A percentile compares a stretch with the other conserved stretches of the same genome.
These are phyloP conservation scores for Teunomyces lycoperdinae DNA, from an alignment of 805 yeast species.

Conservation along the genomic window DNA sequence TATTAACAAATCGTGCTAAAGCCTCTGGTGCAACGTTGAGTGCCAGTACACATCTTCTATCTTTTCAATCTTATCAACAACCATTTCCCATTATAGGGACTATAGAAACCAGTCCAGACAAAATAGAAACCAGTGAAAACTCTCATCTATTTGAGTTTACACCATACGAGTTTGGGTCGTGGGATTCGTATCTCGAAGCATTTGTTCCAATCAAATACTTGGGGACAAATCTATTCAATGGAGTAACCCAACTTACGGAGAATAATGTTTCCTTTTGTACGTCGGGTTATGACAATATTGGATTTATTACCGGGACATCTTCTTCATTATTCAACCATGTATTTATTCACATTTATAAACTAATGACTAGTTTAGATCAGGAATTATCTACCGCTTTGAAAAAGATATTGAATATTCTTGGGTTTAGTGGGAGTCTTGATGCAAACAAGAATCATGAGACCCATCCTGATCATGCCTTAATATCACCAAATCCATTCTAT, in stretches of 20 bases:
- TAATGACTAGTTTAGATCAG: conserved; percentile 29
- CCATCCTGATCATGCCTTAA: conserved; percentile 59
- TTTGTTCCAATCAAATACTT: conserved; percentile 52
- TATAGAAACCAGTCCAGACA: conserved; percentile 36
- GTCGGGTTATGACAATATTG: conserved; percentile 55
- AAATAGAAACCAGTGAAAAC: conserved; percentile 21
- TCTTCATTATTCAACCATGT: conserved; percentile 61
- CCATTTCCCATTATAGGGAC: conserved; percentile 52
- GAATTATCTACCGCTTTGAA: conserved; percentile 32
- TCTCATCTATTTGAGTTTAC: conserved; percentile 57
- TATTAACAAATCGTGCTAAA: conserved; percentile 37
- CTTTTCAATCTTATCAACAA: conserved; percentile 37
- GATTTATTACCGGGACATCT: conserved; percentile 61
- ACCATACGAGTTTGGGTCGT: conserved; percentile 67
- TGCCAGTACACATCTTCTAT: conserved; percentile 25
- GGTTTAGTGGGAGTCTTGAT: conserved; percentile 32
- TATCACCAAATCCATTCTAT: conserved; percentile 62
- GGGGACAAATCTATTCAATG: conserved; percentile 48
- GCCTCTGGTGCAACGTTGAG: conserved; percentile 39
- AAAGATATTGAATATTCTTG: conserved; percentile 42
- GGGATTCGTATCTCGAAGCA: conserved; percentile 49
- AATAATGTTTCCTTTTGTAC: conserved; percentile 38
- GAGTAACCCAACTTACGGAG: conserved; percentile 30
- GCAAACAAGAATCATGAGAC: conserved; percentile 23
- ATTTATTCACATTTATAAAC: conserved; percentile 46